Conservation (phyloP, 2,329 filamentous ascomycete genomes). For the Fusarium robinianum region DNA sequence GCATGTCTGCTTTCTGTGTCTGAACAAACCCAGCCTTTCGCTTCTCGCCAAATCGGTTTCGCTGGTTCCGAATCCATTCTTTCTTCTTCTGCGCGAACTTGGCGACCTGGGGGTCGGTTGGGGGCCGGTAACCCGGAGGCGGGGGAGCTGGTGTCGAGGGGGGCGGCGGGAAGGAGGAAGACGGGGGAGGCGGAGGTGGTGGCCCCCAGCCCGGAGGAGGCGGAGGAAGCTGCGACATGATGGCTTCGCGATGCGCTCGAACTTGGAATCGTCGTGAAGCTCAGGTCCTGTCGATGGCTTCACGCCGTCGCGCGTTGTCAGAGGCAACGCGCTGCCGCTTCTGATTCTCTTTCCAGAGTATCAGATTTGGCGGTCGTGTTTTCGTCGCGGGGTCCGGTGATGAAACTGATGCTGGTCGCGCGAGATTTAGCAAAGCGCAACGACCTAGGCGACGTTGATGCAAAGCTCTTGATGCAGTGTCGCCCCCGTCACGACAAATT, state of each 20-base stretch:
- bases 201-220: conserved; percentile 64
- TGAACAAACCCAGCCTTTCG: conserved; percentile 95
- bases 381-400: conserved; percentile 18
- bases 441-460: conserved; percentile 39
- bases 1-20: conserved; percentile 98
- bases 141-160: conserved; percentile 68
- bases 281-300: conserved; percentile 38
- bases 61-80: conserved; percentile 92
- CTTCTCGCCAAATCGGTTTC: conserved; percentile 95
- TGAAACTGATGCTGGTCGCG: conserved; percentile 37
- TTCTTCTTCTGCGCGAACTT: conserved; percentile 99
- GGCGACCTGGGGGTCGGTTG: conserved; percentile 79
- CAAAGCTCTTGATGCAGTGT: conserved; percentile 26
- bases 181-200: conserved; percentile 60
- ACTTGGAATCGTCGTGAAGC: conserved; percentile 29
- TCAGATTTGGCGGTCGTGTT: neutral
- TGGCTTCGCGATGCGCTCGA: conserved; percentile 38
- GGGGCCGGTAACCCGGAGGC: conserved; percentile 82
- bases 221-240: conserved; percentile 59
- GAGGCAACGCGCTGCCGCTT: conserved; percentile 40
- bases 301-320: conserved; percentile 44
- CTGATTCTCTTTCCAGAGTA: conserved; percentile 16
- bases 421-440: conserved; percentile 36
- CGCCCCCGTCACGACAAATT: conserved; percentile 44
- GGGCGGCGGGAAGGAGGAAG: conserved; percentile 60